A percentile compares a stretch with the other conserved stretches of the same genome.
These are phyloP conservation scores for Dioscorea zingiberensis DNA, from an alignment of 106 monocot genomes.

Conservation along the genomic window DNA sequence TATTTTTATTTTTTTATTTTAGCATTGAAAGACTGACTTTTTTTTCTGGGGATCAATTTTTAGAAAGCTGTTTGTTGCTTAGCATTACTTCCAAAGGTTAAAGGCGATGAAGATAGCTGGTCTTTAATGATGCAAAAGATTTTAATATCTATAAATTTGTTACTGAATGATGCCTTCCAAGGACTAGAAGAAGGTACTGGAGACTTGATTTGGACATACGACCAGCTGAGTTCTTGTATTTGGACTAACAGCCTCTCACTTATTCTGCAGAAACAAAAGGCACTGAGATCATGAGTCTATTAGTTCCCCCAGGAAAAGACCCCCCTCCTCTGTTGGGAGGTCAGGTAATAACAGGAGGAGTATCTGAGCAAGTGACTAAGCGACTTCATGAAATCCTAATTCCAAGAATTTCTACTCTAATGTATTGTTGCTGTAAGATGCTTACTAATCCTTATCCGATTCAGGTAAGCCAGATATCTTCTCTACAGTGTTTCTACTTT, in stretches of 20 bases:
- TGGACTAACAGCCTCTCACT: background rate
- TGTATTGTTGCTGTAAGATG: slow-evolving; percentile 64
- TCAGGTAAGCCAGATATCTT: slow-evolving; percentile 31
- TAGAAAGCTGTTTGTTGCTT: slow-evolving; percentile 59
- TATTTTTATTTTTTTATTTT: too few species aligned
- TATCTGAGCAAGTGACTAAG: slow-evolving; percentile 22
- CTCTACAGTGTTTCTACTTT: background rate
- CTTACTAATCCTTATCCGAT: slow-evolving; percentile 55
- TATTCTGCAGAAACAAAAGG: slow-evolving; percentile 48
- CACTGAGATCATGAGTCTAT: slow-evolving; percentile 42
- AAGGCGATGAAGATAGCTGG: slow-evolving; percentile 70
- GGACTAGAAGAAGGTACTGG: slow-evolving; percentile 79
- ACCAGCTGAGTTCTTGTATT: too few species aligned
- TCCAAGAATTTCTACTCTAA: slow-evolving; percentile 53
- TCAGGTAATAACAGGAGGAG: slow-evolving; percentile 18
- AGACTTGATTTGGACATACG: background rate
- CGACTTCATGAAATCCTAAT: slow-evolving; percentile 31
- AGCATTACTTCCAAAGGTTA: slow-evolving; percentile 65
- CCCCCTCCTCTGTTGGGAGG: slow-evolving; percentile 52
- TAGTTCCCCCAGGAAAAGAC: slow-evolving; percentile 74
- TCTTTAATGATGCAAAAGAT: slow-evolving; percentile 63
- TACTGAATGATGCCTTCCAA: slow-evolving; percentile 64
- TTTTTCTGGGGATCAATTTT: background rate
- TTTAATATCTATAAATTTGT: slow-evolving; percentile 50
- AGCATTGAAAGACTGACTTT: background rate